These are phyloP conservation scores for Pseudozyma flocculosa DNA, from an alignment of 1,284 basidiomycete species.

Conservation along the genomic window DNA sequence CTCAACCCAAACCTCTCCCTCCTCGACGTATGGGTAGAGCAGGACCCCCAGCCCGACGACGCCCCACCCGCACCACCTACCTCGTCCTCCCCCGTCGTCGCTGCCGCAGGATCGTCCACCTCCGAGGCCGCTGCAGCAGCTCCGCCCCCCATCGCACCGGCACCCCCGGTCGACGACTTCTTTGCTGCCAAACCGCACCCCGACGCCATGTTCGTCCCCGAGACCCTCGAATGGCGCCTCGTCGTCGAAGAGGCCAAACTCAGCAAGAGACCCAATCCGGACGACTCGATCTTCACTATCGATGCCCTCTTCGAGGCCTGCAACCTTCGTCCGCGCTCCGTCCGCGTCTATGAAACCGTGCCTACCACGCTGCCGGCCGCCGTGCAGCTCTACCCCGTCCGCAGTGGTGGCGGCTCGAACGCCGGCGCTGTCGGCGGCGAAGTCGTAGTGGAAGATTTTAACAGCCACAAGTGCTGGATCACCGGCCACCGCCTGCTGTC, in stretches of 20 bases:
- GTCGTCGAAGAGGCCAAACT: conserved; percentile 15
- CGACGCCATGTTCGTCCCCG: conserved; percentile 32
- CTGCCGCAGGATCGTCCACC: too few species aligned
- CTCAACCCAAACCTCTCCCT: conserved; percentile 23
- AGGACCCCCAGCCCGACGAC: neutral
- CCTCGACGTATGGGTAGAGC: conserved; percentile 8
- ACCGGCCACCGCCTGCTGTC: conserved; percentile 19
- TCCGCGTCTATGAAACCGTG: conserved; percentile 22
- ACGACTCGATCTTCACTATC: neutral
- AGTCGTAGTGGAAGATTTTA: conserved; percentile 27
- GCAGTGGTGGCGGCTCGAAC: neutral
- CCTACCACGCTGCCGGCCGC: conserved; percentile 13
- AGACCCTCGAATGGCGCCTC: conserved; percentile 38
- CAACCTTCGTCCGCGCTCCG: conserved; percentile 8
- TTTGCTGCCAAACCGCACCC: conserved; percentile 29
- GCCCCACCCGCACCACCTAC: neutral
- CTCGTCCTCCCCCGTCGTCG: neutral
- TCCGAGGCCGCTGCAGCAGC: too few species aligned
- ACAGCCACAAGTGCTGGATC: conserved; percentile 24
- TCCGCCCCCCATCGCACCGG: too few species aligned
- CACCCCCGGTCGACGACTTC: conserved; percentile 9
- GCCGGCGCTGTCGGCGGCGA: conserved; percentile 1
- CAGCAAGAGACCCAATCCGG: conserved; percentile 1
- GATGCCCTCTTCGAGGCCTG: conserved; percentile 25
- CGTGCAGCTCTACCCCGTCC: conserved; percentile 9